Percentiles rank a stretch among this genome's conserved stretches.
phyloP scores from a whole-genome alignment of 2,329 filamentous ascomycete genomes.

The Fusarium sp. region DNA sequence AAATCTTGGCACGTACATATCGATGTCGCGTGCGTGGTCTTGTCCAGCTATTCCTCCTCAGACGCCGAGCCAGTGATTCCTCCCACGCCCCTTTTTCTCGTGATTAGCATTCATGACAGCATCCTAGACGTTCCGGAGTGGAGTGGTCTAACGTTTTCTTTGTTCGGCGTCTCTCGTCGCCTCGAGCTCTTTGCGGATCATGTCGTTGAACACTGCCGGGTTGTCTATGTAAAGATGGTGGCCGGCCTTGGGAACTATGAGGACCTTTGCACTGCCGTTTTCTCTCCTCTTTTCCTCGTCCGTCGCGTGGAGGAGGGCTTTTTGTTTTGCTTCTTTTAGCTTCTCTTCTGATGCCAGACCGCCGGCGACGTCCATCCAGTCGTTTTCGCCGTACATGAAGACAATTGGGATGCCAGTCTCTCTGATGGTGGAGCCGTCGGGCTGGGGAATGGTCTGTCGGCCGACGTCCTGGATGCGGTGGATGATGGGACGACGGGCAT shows the following conservation, averaged over 20 bases:
- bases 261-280: slow-evolving; percentile 82
- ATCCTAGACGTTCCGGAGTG: not conserved
- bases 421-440: slow-evolving; percentile 43
- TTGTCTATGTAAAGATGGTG: slow-evolving; percentile 70
- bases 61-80: slow-evolving; percentile 34
- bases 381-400: slow-evolving; percentile 96
- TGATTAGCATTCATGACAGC: slow-evolving; percentile 6
- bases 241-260: slow-evolving; percentile 72
- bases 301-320: slow-evolving; percentile 68
- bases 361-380: slow-evolving; percentile 97
- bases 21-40: slow-evolving; percentile 16
- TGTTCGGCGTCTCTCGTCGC: slow-evolving; percentile 53
- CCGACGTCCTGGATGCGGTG: slow-evolving; percentile 87
- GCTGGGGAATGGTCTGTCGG: slow-evolving; percentile 65
- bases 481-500: slow-evolving; percentile 87
- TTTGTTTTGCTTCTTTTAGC: slow-evolving; percentile 72
- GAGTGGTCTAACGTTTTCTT: slow-evolving; percentile 39
- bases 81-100: slow-evolving; percentile 6
- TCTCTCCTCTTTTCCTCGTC: slow-evolving; percentile 75
- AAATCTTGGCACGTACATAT: slow-evolving; percentile 18
- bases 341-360: slow-evolving; percentile 83
- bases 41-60: slow-evolving; percentile 7
- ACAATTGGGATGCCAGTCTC: slow-evolving; percentile 82
- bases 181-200: slow-evolving; percentile 62
- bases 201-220: slow-evolving; percentile 64